Conservation (phyloP, 371 early-diverging fungal species). For the Globomyces sp. region DNA sequence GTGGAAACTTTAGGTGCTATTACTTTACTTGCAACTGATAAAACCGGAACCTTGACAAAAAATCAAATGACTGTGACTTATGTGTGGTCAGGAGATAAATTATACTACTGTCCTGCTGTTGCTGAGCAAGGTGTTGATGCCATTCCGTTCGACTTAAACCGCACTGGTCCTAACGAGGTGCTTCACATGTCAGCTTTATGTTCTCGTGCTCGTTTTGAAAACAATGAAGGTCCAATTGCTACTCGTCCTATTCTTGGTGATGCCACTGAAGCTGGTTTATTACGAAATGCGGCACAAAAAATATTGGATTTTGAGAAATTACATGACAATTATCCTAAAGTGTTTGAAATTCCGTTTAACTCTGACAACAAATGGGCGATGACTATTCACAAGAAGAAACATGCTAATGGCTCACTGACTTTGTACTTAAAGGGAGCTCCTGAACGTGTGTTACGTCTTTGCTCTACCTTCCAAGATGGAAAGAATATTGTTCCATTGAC, state of each 20-base stretch:
- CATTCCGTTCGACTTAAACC: conserved; percentile 21
- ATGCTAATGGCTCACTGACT: conserved; percentile 65
- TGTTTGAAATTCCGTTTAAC: conserved; percentile 95
- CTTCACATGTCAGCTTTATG: conserved; percentile 71
- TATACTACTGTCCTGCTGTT: conserved; percentile 40
- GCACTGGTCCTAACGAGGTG: conserved; percentile 64
- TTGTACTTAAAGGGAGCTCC: conserved; percentile 92
- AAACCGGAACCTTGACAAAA: conserved; percentile 91
- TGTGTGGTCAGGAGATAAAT: conserved; percentile 73
- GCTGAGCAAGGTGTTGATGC: conserved; percentile 40
- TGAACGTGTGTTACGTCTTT: conserved; percentile 73
- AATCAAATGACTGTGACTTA: conserved; percentile 93
- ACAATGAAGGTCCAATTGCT: conserved; percentile 77
- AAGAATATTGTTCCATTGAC: conserved; percentile 51
- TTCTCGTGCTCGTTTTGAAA: conserved; percentile 70
- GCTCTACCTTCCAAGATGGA: conserved; percentile 63
- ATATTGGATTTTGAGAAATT: conserved; percentile 61
- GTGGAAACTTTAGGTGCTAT: conserved; percentile 94
- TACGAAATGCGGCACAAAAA: conserved; percentile 71
- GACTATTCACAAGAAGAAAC: conserved; percentile 69
- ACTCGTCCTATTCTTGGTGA: conserved; percentile 69
- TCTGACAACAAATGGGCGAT: conserved; percentile 90
- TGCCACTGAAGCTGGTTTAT: conserved; percentile 88
- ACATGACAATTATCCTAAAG: conserved; percentile 65
- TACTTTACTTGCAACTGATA: conserved; percentile 88